A percentile compares a stretch with the other conserved stretches of the same genome.
Conservation (phyloP, 805 yeast species). For the Yamadazyma sp. region DNA sequence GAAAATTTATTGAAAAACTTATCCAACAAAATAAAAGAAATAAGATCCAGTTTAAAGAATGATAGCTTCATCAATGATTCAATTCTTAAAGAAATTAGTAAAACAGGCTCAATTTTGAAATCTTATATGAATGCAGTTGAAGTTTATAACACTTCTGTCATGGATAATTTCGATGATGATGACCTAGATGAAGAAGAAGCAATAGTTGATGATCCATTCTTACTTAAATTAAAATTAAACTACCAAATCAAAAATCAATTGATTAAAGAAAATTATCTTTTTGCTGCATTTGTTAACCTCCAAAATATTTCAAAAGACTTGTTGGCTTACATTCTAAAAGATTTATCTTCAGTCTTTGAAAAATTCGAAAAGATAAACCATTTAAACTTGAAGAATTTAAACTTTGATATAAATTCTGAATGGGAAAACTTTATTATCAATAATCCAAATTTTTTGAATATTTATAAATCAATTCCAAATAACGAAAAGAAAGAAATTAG, state of each 20-base stretch:
- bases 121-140: constrained; percentile 31
- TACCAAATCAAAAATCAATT: constrained; percentile 40
- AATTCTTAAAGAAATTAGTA: constrained; percentile 44
- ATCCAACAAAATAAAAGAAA: constrained; percentile 38
- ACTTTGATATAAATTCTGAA: constrained; percentile 24
- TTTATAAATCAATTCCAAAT: constrained; percentile 28
- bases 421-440: constrained; percentile 38
- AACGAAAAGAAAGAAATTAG: constrained; percentile 46
- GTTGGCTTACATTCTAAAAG: constrained; percentile 35
- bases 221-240: constrained; percentile 36
- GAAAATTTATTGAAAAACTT: constrained; percentile 35
- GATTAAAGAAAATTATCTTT: constrained; percentile 38
- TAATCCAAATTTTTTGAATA: constrained; percentile 58
- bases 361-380: constrained; percentile 28
- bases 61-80: constrained; percentile 39
- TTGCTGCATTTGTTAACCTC: constrained; percentile 39
- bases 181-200: constrained; percentile 21
- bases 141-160: constrained; percentile 28
- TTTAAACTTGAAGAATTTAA: constrained; percentile 20
- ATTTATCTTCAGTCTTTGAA: constrained; percentile 29
- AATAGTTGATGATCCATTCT: constrained; percentile 38
- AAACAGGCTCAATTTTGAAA: constrained; percentile 54
- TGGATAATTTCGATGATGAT: constrained; percentile 15
- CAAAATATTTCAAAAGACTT: constrained; percentile 41
- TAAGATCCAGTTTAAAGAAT: constrained; percentile 36